Conservation (phyloP, 305 asterid species). For the Solanum hybrid region DNA sequence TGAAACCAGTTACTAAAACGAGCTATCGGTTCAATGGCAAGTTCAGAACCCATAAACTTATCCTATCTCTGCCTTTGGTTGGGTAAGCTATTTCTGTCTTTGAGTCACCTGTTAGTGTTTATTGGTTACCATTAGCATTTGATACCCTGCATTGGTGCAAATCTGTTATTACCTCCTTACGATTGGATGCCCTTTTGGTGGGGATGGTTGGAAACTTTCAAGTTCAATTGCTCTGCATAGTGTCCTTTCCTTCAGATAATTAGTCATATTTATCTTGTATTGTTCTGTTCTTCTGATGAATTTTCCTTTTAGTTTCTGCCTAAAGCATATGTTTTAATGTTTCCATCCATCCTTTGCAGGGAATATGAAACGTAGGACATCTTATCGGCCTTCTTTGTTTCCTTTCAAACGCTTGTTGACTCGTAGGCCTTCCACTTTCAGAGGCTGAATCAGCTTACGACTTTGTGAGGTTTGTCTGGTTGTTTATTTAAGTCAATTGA, state of each 20-base stretch:
- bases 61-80: background rate
- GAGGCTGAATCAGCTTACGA: conserved; percentile 28
- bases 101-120: background rate
- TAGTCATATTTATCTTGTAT: background rate
- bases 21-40: background rate
- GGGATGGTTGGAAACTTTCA: background rate
- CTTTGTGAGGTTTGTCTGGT: background rate
- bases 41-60: background rate
- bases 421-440: conserved; percentile 37
- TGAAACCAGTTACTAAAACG: background rate
- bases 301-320: background rate
- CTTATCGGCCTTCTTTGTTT: conserved; percentile 32
- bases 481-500: background rate
- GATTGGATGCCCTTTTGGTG: background rate
- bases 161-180: background rate
- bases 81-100: background rate
- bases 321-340: background rate
- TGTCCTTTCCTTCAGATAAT: background rate
- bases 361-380: conserved; percentile 24
- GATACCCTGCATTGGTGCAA: background rate
- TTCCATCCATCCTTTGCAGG: conserved; percentile 2
- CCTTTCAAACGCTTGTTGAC: conserved; percentile 52
- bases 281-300: background rate
- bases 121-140: background rate
- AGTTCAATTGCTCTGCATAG: background rate